Evolutionary conservation across 2,329 filamentous ascomycete genomes (phyloP), one percentile per base, ranked within the genome.

Genomic region (Ophiostoma tasmaniense): DNA sequence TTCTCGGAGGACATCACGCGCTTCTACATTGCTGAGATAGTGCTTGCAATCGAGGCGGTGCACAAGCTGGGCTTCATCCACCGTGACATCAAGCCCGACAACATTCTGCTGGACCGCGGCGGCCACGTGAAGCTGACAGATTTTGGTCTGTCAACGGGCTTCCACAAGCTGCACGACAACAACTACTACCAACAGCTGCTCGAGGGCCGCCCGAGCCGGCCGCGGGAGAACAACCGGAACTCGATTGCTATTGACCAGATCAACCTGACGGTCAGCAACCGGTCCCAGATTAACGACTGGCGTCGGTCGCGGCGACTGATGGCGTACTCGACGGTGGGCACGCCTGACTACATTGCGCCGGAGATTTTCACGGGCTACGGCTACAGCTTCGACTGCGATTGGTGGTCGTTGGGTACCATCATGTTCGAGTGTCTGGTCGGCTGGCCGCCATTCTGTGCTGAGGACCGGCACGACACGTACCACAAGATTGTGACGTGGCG

Each of bases 381-480:
- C 66, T 99, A 99, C 81, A 92, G 92, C 70, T 97, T 94, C 76
- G 90, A 96, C 77, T 99, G 95, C 78, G 95, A 99, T 83, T 99
- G 95, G 95, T 99, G 95, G 95, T 96, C 92, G 28, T 86, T 99
- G 66, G 95, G 95, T 67, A 97, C 95, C 62, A 99, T 99, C 81
- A 98, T 99, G 95, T 99, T 98, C 76, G 95, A 99, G 80, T 99
- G 95, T 79, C 84, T 99, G 74, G 93, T 99, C 71, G 95, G 95
- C 75, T 99, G 95, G 95, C 95, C 95, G 68, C 95, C 95, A 37
- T 99, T 99, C 86, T 99, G 95, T 78, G 94, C 95, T 25, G 95
- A 99, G 78, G 94, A 98, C 77, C 91, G 93, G 71, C 94, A 96
- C 77, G 95, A 98, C 79, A 98, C 95, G 1, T 99, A 99, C 81